These are phyloP conservation scores for Stagonosporopsis vannaccii DNA, from an alignment of 2,329 filamentous ascomycete species.

Conservation along the genomic window DNA sequence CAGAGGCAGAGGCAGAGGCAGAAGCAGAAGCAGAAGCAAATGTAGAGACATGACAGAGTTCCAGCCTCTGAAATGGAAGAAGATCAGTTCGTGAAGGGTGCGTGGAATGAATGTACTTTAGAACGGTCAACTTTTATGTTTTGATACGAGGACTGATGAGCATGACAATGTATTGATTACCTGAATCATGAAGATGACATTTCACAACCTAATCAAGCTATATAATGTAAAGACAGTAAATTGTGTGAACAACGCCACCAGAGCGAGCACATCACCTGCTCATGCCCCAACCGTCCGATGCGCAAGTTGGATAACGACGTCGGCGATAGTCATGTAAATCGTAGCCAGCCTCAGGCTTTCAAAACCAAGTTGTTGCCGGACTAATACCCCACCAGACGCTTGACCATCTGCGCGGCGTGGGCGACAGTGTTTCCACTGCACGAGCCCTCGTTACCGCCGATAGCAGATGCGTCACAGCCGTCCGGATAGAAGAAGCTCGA, in stretches of 20 bases:
- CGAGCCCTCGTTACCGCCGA: slow-evolving; percentile 50
- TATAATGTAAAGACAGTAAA: slow-evolving; percentile 4
- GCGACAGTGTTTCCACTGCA: slow-evolving; percentile 8
- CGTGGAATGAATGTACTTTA: too few species aligned
- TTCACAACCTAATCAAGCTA: background rate
- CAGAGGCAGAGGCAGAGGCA: too few species aligned
- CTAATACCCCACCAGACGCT: slow-evolving; percentile 9
- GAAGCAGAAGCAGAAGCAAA: too few species aligned
- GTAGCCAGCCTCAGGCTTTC: slow-evolving; percentile 1
- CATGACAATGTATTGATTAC: slow-evolving; percentile 1
- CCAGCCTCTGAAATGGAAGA: too few species aligned
- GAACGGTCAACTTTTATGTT: too few species aligned
- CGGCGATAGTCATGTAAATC: background rate
- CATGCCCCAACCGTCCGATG: slow-evolving; percentile 4
- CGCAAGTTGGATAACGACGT: slow-evolving; percentile 9
- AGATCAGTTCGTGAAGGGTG: too few species aligned
- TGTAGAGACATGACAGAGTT: too few species aligned
- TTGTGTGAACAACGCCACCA: background rate
- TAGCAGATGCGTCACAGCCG: slow-evolving; percentile 50
- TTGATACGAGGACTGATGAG: too few species aligned
- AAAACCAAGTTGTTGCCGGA: background rate
- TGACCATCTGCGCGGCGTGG: slow-evolving; percentile 16
- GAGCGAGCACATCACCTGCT: slow-evolving; percentile 20
- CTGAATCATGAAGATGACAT: background rate
- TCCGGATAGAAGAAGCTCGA: slow-evolving; percentile 60